Conservation (phyloP, 805 yeast genomes). For the Metschnikowia kunwiensis region DNA sequence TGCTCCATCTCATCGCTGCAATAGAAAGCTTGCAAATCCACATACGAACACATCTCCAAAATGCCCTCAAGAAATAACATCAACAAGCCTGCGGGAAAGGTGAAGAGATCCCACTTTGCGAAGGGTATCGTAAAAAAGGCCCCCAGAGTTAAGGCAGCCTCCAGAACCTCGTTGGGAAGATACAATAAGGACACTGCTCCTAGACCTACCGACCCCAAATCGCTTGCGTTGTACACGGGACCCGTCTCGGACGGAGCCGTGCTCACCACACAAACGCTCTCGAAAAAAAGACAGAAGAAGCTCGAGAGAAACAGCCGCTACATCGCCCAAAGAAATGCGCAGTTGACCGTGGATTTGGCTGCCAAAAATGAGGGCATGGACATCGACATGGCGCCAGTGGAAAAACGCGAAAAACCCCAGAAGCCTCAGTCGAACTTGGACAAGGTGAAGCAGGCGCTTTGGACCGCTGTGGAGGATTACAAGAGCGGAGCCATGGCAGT, state of each 20-base stretch:
- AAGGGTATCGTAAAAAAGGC: conserved; percentile 51
- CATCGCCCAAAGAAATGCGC: conserved; percentile 52
- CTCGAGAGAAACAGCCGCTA: conserved; percentile 76
- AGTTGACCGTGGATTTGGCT: conserved; percentile 46
- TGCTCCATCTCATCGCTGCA: no score
- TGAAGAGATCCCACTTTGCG: conserved; percentile 50
- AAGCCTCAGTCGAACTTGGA: conserved; percentile 34
- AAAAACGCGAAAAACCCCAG: conserved; percentile 20
- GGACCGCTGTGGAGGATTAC: conserved; percentile 67
- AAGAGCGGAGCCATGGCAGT: conserved; percentile 45
- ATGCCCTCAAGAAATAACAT: conserved; percentile 85
- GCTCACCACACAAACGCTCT: conserved; percentile 58
- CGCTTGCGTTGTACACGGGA: conserved; percentile 46
- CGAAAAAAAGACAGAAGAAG: conserved; percentile 76
- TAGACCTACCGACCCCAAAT: conserved; percentile 33
- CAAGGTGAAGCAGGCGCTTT: conserved; percentile 60
- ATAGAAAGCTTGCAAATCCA: no score
- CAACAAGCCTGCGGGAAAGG: conserved; percentile 71
- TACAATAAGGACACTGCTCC: conserved; percentile 35
- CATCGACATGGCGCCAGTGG: conserved; percentile 34
- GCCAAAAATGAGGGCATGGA: conserved; percentile 53
- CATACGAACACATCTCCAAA: neutral
- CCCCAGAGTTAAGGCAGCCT: conserved; percentile 44
- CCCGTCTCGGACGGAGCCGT: conserved; percentile 22
- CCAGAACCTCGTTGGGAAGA: conserved; percentile 43